These are phyloP conservation scores for Tetrahymena elliotti DNA, from an alignment of 73 alveolate species.

Conservation along the genomic window DNA sequence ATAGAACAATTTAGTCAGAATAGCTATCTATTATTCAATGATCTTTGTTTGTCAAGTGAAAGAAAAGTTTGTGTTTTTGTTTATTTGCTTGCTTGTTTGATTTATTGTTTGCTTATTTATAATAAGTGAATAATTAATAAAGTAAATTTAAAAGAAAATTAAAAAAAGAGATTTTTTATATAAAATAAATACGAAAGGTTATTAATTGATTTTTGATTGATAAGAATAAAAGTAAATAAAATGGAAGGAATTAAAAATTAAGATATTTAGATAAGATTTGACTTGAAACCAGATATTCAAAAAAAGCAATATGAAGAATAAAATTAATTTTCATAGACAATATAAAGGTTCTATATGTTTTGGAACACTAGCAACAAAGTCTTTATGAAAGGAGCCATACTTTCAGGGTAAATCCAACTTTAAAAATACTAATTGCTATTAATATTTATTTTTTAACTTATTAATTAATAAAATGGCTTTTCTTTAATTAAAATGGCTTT, in stretches of 20 bases:
- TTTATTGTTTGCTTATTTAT: too few species aligned
- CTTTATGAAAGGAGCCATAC: conserved; percentile 10
- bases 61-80: neutral
- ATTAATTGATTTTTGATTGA: neutral
- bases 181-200: neutral
- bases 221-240: neutral
- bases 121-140: too few species aligned
- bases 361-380: conserved; percentile 37
- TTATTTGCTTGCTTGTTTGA: too few species aligned
- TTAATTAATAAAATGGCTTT: too few species aligned
- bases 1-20: neutral
- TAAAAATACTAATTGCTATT: neutral
- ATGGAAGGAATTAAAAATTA: neutral
- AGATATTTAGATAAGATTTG: neutral
- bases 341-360: conserved; percentile 8
- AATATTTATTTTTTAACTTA: too few species aligned
- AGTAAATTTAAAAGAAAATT: neutral
- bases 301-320: neutral
- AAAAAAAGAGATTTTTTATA: neutral
- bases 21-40: neutral
- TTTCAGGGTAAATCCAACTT: conserved; percentile 5
- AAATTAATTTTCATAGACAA: neutral
- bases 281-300: neutral
- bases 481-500: too few species aligned
- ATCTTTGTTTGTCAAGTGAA: neutral